phyloP scores from a whole-genome alignment of 345 rosid species.

The Viola odorata region DNA sequence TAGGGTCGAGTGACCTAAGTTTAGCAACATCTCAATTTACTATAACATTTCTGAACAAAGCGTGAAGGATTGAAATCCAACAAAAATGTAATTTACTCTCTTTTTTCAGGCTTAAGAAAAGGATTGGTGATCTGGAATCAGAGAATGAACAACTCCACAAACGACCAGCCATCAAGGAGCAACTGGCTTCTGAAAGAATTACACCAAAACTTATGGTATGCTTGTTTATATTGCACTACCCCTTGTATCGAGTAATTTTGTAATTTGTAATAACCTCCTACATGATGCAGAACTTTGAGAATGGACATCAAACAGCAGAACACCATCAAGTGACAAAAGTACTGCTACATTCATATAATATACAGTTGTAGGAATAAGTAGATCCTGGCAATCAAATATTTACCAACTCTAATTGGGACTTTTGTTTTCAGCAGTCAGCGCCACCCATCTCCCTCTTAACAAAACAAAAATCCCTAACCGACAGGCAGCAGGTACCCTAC shows the following conservation, averaged over 20 bases:
- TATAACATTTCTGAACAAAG: not conserved
- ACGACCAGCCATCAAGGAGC: constrained; percentile 27
- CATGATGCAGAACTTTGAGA: constrained; percentile 34
- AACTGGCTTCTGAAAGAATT: constrained; percentile 24
- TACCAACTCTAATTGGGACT: constrained; percentile 3
- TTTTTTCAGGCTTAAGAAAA: constrained; percentile 38
- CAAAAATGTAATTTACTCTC: not conserved
- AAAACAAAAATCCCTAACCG: constrained; percentile 51
- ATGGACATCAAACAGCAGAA: constrained; percentile 39
- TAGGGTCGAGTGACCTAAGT: not conserved
- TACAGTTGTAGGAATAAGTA: not conserved
- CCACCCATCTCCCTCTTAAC: constrained; percentile 28
- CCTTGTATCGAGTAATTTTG: not conserved
- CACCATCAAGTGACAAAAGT: constrained; percentile 33
- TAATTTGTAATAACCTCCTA: constrained; percentile 13
- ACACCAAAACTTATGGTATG: constrained; percentile 31
- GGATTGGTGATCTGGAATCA: constrained; percentile 38
- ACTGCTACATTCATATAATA: constrained; percentile 5
- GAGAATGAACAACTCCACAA: constrained; percentile 45
- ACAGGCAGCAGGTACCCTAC: constrained; percentile 44
- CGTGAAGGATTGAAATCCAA: constrained; percentile 1
- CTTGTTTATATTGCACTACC: not conserved
- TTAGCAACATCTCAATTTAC: constrained; percentile 1
- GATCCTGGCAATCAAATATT: not conserved
- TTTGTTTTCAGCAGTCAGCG: constrained; percentile 37